phyloP scores from a whole-genome alignment of 148 eudicot genomes.

The Polygonum aviculare region DNA sequence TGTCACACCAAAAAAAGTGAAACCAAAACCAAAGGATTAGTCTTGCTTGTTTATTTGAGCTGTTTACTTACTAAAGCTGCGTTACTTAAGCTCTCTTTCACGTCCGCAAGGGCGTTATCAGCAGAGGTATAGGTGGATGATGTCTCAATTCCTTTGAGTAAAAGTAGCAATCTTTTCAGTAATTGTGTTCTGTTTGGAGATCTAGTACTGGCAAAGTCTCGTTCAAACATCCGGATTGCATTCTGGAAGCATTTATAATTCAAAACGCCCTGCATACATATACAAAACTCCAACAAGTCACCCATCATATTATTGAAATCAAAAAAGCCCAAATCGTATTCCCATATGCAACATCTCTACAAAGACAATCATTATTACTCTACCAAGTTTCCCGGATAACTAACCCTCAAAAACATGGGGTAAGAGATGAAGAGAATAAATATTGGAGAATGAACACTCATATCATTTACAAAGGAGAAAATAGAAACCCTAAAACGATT shows the following conservation, averaged over 20 bases:
- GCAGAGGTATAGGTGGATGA: conserved; percentile 34
- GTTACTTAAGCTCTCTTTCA: conserved; percentile 47
- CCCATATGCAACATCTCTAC: conserved; percentile 11
- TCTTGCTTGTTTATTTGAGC: neutral
- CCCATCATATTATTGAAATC: neutral
- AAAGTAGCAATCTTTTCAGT: conserved; percentile 67
- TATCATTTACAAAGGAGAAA: too few relatives aligned
- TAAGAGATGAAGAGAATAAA: too few relatives aligned
- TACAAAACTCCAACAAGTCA: conserved; percentile 5
- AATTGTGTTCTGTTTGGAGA: conserved; percentile 75
- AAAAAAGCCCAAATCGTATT: too few relatives aligned
- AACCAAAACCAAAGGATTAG: neutral
- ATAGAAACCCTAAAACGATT: neutral
- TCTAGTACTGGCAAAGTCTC: conserved; percentile 68
- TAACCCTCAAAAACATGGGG: neutral
- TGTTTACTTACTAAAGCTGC: conserved; percentile 50
- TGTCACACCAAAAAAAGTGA: neutral
- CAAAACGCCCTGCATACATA: conserved; percentile 47
- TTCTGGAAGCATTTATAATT: conserved; percentile 68
- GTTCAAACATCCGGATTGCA: conserved; percentile 85
- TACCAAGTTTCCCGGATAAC: neutral
- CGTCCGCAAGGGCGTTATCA: conserved; percentile 51
- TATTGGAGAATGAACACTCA: too few relatives aligned
- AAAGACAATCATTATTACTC: neutral
- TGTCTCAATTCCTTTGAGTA: conserved; percentile 64